These are phyloP conservation scores for Phytomonas sp. DNA, from an alignment of 208 protist genomes.

Conservation along the genomic window DNA sequence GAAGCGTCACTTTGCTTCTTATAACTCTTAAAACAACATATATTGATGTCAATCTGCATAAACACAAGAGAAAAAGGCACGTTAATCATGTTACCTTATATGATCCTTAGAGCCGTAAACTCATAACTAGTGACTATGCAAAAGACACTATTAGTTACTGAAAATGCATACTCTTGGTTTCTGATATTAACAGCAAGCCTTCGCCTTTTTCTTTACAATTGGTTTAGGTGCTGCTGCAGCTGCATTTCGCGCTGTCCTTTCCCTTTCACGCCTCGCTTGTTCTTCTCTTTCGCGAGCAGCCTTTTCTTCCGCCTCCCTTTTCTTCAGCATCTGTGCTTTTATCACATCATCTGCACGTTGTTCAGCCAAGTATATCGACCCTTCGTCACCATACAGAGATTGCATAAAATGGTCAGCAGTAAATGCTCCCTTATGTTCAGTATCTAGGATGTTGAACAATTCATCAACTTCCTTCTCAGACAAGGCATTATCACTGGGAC, in stretches of 20 bases:
- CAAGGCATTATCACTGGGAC: conserved; percentile 30
- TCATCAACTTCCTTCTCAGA: conserved; percentile 65
- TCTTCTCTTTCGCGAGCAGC: conserved; percentile 6
- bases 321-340: conserved; percentile 22
- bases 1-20: conserved; percentile 16
- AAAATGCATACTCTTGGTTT: conserved; percentile 5
- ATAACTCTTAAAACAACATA: conserved; percentile 12
- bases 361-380: conserved; percentile 32
- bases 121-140: neutral
- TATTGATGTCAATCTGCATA: neutral
- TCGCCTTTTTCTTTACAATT: conserved; percentile 29
- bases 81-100: neutral
- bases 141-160: neutral
- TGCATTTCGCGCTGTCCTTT: conserved; percentile 9
- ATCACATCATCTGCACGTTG: conserved; percentile 34
- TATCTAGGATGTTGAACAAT: conserved; percentile 70
- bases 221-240: neutral
- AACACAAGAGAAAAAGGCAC: neutral
- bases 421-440: conserved; percentile 61
- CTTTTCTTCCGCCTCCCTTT: conserved; percentile 16
- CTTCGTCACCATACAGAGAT: conserved; percentile 62
- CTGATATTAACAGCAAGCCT: conserved; percentile 43
- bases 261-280: neutral
- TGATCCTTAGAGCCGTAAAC: neutral
- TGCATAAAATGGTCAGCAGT: conserved; percentile 64